Evolutionary conservation across 1,284 basidiomycete species (phyloP).

Genomic region (Anthracocystis setariae): DNA sequence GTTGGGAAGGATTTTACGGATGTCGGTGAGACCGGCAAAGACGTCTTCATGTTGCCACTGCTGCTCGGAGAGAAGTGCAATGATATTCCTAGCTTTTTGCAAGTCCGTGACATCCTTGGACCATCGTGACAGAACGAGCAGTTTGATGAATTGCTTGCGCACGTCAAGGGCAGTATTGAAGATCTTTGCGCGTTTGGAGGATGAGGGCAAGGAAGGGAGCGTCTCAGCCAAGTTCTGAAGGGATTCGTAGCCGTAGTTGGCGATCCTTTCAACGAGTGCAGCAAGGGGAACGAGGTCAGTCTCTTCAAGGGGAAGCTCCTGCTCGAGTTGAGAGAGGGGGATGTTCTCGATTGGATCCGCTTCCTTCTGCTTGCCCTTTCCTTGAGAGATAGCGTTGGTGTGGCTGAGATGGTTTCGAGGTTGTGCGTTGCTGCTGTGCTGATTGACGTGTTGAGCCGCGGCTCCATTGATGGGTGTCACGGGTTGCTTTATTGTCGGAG

Average conservation of each 20-base stretch:
- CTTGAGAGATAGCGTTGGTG: neutral
- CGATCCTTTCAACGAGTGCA: slow-evolving; percentile 79
- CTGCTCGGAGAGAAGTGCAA: slow-evolving; percentile 69
- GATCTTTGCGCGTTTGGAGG: slow-evolving; percentile 80
- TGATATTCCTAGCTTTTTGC: slow-evolving; percentile 58
- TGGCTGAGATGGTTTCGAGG: slow-evolving; percentile 1
- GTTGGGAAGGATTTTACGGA: slow-evolving; percentile 72
- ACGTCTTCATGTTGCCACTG: slow-evolving; percentile 82
- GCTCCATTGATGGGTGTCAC: slow-evolving; percentile 2
- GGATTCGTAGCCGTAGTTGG: slow-evolving; percentile 83
- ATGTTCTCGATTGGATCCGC: slow-evolving; percentile 29
- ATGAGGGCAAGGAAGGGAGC: slow-evolving; percentile 84
- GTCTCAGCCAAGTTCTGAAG: slow-evolving; percentile 85
- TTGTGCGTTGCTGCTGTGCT: slow-evolving; percentile 1
- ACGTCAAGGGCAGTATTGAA: slow-evolving; percentile 87
- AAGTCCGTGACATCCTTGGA: slow-evolving; percentile 49
- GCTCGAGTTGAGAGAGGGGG: slow-evolving; percentile 72
- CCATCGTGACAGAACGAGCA: slow-evolving; percentile 72
- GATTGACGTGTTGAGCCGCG: neutral
- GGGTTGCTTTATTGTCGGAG: slow-evolving; percentile 15
- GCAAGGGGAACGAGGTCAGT: slow-evolving; percentile 80
- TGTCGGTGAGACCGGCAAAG: slow-evolving; percentile 75
- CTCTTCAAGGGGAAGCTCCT: slow-evolving; percentile 78
- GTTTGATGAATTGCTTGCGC: slow-evolving; percentile 87
- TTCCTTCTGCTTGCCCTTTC: slow-evolving; percentile 39